Evolutionary conservation across 768 basidiomycete genomes (phyloP).

Genomic region (Suillus subalutaceus): DNA sequence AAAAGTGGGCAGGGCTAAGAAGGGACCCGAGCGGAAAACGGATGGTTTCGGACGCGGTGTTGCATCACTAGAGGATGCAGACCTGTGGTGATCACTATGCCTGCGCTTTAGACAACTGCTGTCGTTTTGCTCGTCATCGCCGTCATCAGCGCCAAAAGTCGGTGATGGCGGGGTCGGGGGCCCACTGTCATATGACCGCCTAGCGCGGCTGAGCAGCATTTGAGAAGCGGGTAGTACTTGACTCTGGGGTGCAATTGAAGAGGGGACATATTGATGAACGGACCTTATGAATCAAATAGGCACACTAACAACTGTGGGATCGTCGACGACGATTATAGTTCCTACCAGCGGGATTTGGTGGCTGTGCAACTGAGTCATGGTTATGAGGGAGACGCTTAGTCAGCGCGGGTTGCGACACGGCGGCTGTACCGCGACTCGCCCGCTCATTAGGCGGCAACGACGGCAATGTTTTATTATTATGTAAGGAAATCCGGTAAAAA

Average conservation of each 20-base stretch:
- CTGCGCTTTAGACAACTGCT: conserved; percentile 11
- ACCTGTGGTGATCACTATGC: conserved; percentile 29
- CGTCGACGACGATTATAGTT: not conserved
- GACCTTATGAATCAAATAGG: conserved; percentile 2
- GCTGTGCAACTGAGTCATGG: not conserved
- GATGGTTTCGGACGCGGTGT: conserved; percentile 49
- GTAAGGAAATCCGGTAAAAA: not conserved
- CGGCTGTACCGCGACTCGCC: not conserved
- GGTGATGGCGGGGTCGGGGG: conserved; percentile 18
- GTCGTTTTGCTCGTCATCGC: conserved; percentile 13
- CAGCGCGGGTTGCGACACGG: not conserved
- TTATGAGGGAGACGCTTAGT: not conserved
- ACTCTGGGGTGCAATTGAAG: not conserved
- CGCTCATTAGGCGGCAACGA: not conserved
- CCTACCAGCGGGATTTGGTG: not conserved
- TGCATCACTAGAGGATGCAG: conserved; percentile 50
- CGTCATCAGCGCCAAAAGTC: conserved; percentile 13
- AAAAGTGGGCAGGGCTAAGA: conserved; percentile 23
- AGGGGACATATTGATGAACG: not conserved
- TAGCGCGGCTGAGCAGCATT: conserved; percentile 28
- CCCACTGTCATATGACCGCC: conserved; percentile 27
- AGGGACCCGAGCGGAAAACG: conserved; percentile 20
- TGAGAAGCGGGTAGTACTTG: conserved; percentile 11
- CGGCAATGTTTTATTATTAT: not conserved
- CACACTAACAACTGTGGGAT: conserved; percentile 2